Percentiles rank a stretch among this genome's conserved stretches.
Evolutionary conservation across 192 early-diverging fungal species (phyloP).

Genomic region (Diversispora epigaea): DNA sequence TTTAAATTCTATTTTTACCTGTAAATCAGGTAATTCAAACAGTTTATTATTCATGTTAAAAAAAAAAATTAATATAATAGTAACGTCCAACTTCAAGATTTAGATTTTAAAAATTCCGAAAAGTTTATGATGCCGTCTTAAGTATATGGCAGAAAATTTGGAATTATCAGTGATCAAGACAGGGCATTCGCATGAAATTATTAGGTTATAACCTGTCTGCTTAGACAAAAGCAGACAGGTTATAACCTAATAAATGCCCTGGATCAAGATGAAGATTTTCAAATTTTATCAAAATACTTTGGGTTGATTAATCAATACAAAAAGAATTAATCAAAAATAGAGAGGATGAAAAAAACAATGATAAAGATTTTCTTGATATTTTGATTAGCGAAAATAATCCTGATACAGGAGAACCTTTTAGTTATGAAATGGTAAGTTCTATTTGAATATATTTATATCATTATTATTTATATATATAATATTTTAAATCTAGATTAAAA

Average conservation of each 20-base stretch:
- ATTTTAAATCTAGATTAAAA: no score
- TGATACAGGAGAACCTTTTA: conserved; percentile 4
- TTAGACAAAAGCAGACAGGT: no score
- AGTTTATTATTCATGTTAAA: not conserved
- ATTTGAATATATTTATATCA: not conserved
- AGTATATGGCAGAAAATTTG: conserved; percentile 20
- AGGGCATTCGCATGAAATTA: no score
- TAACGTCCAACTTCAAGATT: not conserved
- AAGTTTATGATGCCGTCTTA: not conserved
- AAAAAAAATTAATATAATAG: not conserved
- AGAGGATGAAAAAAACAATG: not conserved
- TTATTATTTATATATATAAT: not conserved
- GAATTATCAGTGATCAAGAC: no score
- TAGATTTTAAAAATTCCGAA: not conserved
- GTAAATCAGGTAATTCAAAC: no score
- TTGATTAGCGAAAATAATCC: conserved; percentile 10
- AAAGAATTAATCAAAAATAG: not conserved
- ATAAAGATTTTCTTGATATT: conserved; percentile 17
- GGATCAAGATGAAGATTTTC: conserved; percentile 5
- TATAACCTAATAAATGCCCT: no score
- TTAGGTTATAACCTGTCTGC: no score
- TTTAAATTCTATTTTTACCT: not conserved
- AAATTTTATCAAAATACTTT: not conserved
- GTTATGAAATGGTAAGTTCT: not conserved
- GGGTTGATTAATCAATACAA: not conserved